Percentiles rank a stretch among this genome's conserved stretches.
Evolutionary conservation across 805 yeast genomes (phyloP).

Genomic region (Danielozyma ontarioensis): DNA sequence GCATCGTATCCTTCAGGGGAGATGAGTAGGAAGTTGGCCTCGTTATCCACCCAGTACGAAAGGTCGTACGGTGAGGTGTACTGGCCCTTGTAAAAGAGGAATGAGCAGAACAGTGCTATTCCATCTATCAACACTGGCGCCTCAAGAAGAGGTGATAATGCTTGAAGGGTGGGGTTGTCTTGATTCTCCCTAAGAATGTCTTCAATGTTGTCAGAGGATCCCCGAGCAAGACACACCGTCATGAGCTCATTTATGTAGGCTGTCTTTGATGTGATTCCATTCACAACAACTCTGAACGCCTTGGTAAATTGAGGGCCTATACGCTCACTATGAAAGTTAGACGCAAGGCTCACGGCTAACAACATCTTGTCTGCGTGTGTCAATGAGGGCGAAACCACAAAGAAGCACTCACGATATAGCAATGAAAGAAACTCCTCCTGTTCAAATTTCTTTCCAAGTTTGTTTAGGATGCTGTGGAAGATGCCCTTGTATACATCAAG

Average conservation of each 20-base stretch:
- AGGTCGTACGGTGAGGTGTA: conserved; percentile 30
- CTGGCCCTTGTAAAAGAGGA: conserved; percentile 19
- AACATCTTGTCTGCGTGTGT: conserved; percentile 39
- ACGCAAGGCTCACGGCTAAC: conserved; percentile 36
- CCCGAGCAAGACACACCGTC: neutral
- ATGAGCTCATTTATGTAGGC: neutral
- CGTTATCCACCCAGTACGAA: conserved; percentile 20
- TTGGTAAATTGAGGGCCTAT: conserved; percentile 17
- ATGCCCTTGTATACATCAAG: conserved; percentile 26
- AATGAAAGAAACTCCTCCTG: conserved; percentile 23
- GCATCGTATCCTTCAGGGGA: conserved; percentile 67
- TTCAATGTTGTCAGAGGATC: neutral
- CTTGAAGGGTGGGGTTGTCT: neutral
- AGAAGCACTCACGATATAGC: conserved; percentile 45
- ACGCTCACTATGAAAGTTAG: conserved; percentile 18
- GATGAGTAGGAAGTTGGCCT: conserved; percentile 46
- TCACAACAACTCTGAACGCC: conserved; percentile 5
- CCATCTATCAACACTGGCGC: conserved; percentile 11
- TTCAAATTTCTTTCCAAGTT: conserved; percentile 8
- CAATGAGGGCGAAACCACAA: conserved; percentile 43
- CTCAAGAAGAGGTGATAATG: neutral
- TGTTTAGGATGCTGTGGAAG: conserved; percentile 11
- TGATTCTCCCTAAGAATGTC: neutral
- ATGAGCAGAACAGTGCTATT: conserved; percentile 11
- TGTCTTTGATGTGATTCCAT: no score